Percentiles rank a stretch among this genome's conserved stretches.
Conservation (phyloP, 306 rosid genomes). For the Echinosophora koreensis region DNA sequence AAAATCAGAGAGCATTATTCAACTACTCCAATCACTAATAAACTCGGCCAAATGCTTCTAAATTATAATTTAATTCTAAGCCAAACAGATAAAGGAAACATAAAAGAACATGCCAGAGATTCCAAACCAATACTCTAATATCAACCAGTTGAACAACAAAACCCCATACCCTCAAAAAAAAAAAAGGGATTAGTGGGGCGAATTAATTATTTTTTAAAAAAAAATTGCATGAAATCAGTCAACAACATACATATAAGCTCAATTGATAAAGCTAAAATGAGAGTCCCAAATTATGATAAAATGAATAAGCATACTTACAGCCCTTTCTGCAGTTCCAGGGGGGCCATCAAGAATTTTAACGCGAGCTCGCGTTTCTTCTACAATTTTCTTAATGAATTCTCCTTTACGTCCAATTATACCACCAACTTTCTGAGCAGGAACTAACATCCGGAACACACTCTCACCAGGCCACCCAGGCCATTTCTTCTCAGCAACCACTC, state of each 20-base stretch:
- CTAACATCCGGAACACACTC: conserved; percentile 95
- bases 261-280: background rate
- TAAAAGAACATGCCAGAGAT: conserved; percentile 22
- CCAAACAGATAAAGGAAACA: background rate
- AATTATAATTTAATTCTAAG: conserved; percentile 5
- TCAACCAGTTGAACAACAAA: conserved; percentile 14
- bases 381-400: conserved; percentile 90
- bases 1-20: conserved; percentile 8
- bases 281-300: conserved; percentile 9
- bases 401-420: conserved; percentile 98
- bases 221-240: background rate
- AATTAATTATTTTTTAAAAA: background rate
- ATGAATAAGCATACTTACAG: conserved; percentile 68
- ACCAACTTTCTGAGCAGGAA: conserved; percentile 96
- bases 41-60: background rate
- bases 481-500: conserved; percentile 75
- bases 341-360: conserved; percentile 98
- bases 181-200: background rate
- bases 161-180: conserved; percentile 1
- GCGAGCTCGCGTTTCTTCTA: conserved; percentile 96
- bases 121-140: conserved; percentile 26
- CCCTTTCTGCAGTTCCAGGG: conserved; percentile 95
- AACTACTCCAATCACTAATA: conserved; percentile 12
- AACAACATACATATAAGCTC: conserved; percentile 10
- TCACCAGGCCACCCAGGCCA: conserved; percentile 99